Evolutionary conservation across 2,329 filamentous ascomycete species (phyloP), one percentile per base, ranked within the genome.

Genomic region (Ophiostoma piceae): DNA sequence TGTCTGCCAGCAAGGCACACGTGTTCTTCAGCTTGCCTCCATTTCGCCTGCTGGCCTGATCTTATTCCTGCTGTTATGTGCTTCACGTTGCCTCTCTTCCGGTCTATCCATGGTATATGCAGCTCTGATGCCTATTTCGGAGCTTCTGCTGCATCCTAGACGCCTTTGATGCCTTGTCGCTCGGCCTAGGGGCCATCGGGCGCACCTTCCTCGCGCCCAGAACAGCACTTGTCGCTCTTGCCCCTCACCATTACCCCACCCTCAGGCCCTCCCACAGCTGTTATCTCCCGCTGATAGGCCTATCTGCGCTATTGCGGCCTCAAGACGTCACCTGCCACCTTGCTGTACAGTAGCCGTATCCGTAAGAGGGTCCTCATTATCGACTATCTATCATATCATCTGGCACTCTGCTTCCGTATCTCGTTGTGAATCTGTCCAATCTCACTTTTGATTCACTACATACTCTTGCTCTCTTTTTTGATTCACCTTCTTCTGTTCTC

Each of bases 321-420:
- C 22, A n/a, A 62, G 70, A 71, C 70, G 70, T 71, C 70, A 71
- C 68, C 70, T 71, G 70, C 70, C 68, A 69, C 70, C 39, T 57
- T 60, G 26, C 57, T 68, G 66, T 66, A 26, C 65, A 66, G 65
- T 47, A 67, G 65, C 39, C 65, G 39, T 51, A 51, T 57, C 66
- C 66, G 41, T 41, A 54, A 65, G 66, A 68, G 66, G 69, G 41
- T 43, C 69, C 69, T 68, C n/a, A 37, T 37, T 16, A 51, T 67
- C 60, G 60, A 29, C 60, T 29, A 41, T n/a, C 65, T 41, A 41
- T 26, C 19, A 37, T 37, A 35, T 47, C 35, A 39, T 66, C 22
- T 43, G 16, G 41, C 35, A 54, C 43, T 35, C 51, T 43, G 14
- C 26, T 8, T 66, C 32, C 32, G 22, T 60, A 26, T 67, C 32